Percentiles rank a stretch among this genome's conserved stretches.
phyloP scores from a whole-genome alignment of 2,329 filamentous ascomycete genomes.

The Colletotrichum liaoningense region DNA sequence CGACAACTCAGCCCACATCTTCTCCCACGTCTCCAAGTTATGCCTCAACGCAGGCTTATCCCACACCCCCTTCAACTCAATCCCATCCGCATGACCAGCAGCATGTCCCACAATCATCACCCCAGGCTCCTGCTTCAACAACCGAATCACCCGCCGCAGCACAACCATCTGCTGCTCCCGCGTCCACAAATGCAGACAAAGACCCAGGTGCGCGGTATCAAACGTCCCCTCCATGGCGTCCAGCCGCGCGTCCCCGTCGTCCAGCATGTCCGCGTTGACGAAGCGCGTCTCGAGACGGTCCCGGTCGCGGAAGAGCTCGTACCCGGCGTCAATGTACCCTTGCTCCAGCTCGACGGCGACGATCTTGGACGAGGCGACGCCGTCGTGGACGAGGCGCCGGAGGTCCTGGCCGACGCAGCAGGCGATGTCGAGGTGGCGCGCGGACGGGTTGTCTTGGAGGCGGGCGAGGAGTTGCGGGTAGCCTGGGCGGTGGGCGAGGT shows the following conservation, averaged over 20 bases:
- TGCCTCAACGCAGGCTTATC: constrained; percentile 17
- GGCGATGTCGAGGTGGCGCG: constrained; percentile 42
- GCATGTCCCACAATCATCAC: constrained; percentile 31
- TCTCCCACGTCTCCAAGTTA: constrained; percentile 33
- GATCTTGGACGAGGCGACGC: constrained; percentile 38
- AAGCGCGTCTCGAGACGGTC: constrained; percentile 38
- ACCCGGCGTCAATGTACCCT: constrained; percentile 39
- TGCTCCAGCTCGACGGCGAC: constrained; percentile 40
- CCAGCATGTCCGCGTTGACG: constrained; percentile 38
- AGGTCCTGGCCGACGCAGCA: constrained; percentile 45
- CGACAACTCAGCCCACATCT: constrained; percentile 35
- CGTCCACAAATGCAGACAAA: constrained; percentile 41
- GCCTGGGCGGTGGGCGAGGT: constrained; percentile 3
- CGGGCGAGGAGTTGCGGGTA: constrained; percentile 36
- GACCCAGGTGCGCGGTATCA: constrained; percentile 41
- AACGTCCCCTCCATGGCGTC: constrained; percentile 31
- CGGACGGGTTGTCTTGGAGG: constrained; percentile 25
- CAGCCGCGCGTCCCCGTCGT: constrained; percentile 35
- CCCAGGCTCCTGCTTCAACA: constrained; percentile 26
- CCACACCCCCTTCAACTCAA: not conserved
- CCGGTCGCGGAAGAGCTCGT: constrained; percentile 42
- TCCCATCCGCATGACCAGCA: constrained; percentile 32
- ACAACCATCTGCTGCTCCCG: constrained; percentile 37
- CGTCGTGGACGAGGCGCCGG: constrained; percentile 41
- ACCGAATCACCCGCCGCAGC: constrained; percentile 19